phyloP scores from a whole-genome alignment of 345 rosid genomes.

The Reutealis trisperma region DNA sequence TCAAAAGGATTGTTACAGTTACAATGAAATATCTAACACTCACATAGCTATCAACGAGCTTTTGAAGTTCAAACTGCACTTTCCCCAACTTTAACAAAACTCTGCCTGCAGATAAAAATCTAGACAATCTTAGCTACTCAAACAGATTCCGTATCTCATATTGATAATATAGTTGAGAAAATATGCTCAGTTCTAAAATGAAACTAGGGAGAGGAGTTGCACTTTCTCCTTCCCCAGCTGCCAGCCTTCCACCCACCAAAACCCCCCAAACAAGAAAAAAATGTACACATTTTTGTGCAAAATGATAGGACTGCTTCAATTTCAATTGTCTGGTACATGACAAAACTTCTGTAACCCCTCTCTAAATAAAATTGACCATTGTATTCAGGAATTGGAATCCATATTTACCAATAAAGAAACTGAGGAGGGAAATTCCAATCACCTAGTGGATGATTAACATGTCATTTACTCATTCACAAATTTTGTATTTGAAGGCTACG shows the following conservation, averaged over 20 bases:
- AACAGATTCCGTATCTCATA: neutral
- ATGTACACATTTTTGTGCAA: neutral
- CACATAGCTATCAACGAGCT: slow-evolving; percentile 87
- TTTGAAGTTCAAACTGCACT: slow-evolving; percentile 84
- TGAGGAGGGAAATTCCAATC: neutral
- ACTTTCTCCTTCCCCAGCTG: neutral
- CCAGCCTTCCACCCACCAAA: too few relatives aligned
- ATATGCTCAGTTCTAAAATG: slow-evolving; percentile 6
- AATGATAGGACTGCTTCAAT: neutral
- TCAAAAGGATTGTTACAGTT: slow-evolving; percentile 8
- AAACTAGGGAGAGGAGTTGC: neutral
- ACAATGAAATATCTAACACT: slow-evolving; percentile 37
- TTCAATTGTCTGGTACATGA: neutral
- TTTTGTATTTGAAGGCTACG: neutral
- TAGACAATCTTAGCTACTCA: slow-evolving; percentile 5
- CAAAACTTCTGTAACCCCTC: neutral
- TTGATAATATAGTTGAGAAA: neutral
- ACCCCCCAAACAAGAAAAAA: neutral
- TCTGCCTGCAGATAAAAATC: slow-evolving; percentile 52
- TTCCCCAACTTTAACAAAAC: slow-evolving; percentile 73
- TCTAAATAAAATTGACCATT: neutral
- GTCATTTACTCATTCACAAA: neutral
- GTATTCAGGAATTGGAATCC: neutral
- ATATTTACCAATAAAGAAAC: neutral
- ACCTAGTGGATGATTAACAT: neutral